Evolutionary conservation across 2,329 filamentous ascomycete species (phyloP).

Genomic region (Rutstroemia sp.): DNA sequence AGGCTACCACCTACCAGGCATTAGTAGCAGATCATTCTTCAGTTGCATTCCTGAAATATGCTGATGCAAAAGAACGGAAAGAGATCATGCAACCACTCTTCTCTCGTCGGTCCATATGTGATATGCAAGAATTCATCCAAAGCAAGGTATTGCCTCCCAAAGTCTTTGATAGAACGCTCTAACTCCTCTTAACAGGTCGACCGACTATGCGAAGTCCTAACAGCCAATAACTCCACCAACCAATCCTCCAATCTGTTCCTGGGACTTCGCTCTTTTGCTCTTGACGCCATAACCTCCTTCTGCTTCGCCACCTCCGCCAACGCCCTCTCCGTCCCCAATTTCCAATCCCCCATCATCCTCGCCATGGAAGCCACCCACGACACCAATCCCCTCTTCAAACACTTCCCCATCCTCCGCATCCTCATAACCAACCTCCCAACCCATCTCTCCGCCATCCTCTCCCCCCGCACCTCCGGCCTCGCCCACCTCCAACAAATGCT

Average conservation of each 20-base stretch:
- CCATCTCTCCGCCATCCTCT: conserved; percentile 17
- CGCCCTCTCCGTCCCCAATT: conserved; percentile 33
- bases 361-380: conserved; percentile 33
- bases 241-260: conserved; percentile 28
- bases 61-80: conserved; percentile 34
- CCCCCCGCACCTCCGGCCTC: conserved; percentile 18
- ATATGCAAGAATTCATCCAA: conserved; percentile 31
- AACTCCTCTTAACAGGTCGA: not conserved
- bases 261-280: conserved; percentile 30
- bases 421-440: conserved; percentile 22
- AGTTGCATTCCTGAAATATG: conserved; percentile 35
- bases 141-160: conserved; percentile 26
- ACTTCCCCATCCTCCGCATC: conserved; percentile 28
- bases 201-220: not conserved
- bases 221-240: conserved; percentile 17
- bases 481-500: conserved; percentile 17
- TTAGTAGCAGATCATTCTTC: conserved; percentile 37
- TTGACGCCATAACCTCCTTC: conserved; percentile 34
- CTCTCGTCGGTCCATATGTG: conserved; percentile 32
- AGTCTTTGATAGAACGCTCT: not conserved
- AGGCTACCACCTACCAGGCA: conserved; percentile 31
- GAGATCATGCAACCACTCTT: conserved; percentile 27
- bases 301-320: conserved; percentile 35
- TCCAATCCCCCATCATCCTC: conserved; percentile 35
- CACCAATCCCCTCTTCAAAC: conserved; percentile 33